These are phyloP conservation scores for Selenicereus undatus DNA, from an alignment of 148 eudicot species.

Conservation along the genomic window DNA sequence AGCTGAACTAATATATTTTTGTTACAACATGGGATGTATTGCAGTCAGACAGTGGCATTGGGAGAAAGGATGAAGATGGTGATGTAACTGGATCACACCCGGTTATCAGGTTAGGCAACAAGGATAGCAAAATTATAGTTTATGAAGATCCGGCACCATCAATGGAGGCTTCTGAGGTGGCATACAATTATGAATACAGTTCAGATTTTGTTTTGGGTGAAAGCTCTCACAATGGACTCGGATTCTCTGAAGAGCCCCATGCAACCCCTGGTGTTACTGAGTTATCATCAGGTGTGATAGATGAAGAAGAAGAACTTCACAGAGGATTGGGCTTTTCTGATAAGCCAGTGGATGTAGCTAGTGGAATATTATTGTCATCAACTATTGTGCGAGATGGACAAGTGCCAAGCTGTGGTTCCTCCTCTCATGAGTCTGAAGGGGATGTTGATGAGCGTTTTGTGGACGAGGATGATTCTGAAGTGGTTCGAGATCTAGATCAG, in stretches of 20 bases:
- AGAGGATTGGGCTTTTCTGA: constrained; percentile 75
- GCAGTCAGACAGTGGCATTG: constrained; percentile 15
- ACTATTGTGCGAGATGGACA: constrained; percentile 26
- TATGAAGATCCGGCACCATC: constrained; percentile 45
- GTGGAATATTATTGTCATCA: constrained; percentile 23
- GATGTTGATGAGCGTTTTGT: constrained; percentile 30
- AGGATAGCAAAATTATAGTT: constrained; percentile 44
- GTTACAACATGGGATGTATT: constrained; percentile 40
- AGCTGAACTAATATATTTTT: constrained; percentile 1
- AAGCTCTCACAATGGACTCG: constrained; percentile 39
- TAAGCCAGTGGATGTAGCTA: constrained; percentile 26
- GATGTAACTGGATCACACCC: constrained; percentile 34
- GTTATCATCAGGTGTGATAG: constrained; percentile 25
- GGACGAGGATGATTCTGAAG: constrained; percentile 27
- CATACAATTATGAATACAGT: constrained; percentile 48
- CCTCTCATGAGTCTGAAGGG: constrained; percentile 40
- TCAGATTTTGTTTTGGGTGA: constrained; percentile 59
- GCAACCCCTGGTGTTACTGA: constrained; percentile 14
- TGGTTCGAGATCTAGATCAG: constrained; percentile 34
- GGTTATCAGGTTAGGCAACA: constrained; percentile 43
- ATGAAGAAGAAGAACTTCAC: constrained; percentile 31
- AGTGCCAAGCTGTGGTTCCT: constrained; percentile 26
- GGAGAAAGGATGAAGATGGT: constrained; percentile 20
- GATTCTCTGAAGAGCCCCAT: constrained; percentile 31
- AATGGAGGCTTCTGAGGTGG: constrained; percentile 31